These are phyloP conservation scores for Chrysosporium keratinophilum DNA, from an alignment of 2,329 filamentous ascomycete species.

Conservation along the genomic window DNA sequence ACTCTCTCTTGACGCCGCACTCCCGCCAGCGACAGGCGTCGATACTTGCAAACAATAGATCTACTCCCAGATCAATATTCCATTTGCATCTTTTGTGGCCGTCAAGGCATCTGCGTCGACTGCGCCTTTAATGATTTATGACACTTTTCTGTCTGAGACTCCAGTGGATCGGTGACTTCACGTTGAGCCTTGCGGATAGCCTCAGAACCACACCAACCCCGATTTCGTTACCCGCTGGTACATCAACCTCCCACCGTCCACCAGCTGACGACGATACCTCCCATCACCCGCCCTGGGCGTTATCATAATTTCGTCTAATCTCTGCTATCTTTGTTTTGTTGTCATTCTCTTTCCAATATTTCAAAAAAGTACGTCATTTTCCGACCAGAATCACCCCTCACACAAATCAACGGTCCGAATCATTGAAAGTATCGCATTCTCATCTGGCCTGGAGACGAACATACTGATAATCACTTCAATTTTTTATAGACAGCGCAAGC, in stretches of 20 bases:
- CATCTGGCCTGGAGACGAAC: not conserved
- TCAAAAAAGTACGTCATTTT: not conserved
- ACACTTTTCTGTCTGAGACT: not conserved
- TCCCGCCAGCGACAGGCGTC: not conserved
- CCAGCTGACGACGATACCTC: not conserved
- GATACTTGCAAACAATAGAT: not conserved
- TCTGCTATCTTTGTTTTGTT: not conserved
- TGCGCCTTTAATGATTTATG: not conserved
- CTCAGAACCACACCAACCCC: slow-evolving; percentile 4
- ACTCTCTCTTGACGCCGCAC: not conserved
- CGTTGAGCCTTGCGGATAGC: not conserved
- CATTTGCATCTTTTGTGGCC: not conserved
- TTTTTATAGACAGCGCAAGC: not conserved
- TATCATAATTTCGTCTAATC: not conserved
- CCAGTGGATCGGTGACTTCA: slow-evolving; percentile 6
- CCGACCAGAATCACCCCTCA: not conserved
- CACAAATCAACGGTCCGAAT: not conserved
- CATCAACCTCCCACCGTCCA: not conserved
- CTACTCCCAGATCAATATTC: not conserved
- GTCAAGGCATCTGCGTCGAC: not conserved
- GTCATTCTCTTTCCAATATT: slow-evolving; percentile 2
- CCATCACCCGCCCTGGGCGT: not conserved
- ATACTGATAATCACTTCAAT: not conserved
- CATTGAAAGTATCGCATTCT: not conserved
- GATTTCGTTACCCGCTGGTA: not conserved